A percentile compares a stretch with the other conserved stretches of the same genome.
These are phyloP conservation scores for Centaurea solstitialis DNA, from an alignment of 129 eudicot genomes.

Conservation along the genomic window DNA sequence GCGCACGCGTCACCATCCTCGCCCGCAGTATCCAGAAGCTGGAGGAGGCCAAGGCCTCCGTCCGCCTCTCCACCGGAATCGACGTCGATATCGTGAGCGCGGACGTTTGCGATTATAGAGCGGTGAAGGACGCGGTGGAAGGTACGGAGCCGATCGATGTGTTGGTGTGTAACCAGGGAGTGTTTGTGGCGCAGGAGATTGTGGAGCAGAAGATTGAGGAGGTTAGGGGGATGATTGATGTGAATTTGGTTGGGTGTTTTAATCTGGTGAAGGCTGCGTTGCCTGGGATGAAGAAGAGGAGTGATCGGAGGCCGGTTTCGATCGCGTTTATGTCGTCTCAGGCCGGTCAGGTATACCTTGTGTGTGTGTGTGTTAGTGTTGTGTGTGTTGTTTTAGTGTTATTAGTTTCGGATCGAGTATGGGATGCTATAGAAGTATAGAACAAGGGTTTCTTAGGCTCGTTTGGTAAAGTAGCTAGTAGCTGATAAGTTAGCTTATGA, in stretches of 20 bases:
- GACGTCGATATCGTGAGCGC: conserved; percentile 58
- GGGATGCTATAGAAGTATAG: not conserved
- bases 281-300: conserved; percentile 66
- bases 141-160: conserved; percentile 63
- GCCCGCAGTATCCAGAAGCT: conserved; percentile 56
- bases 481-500: too few relatives aligned
- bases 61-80: conserved; percentile 59
- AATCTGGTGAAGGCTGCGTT: conserved; percentile 76
- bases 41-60: conserved; percentile 57
- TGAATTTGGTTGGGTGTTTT: conserved; percentile 71
- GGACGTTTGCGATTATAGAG: conserved; percentile 63
- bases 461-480: too few relatives aligned
- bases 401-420: not conserved
- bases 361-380: not conserved
- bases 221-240: conserved; percentile 61
- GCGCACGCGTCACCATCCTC: conserved; percentile 69
- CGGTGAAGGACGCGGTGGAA: conserved; percentile 50
- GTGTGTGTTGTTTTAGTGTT: not conserved
- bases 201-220: conserved; percentile 54
- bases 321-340: conserved; percentile 75
- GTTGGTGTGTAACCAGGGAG: conserved; percentile 73
- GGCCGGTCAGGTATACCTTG: conserved; percentile 73
- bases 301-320: conserved; percentile 53
- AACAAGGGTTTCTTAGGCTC: not conserved
- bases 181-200: conserved; percentile 57